A percentile compares a stretch with the other conserved stretches of the same genome.
Evolutionary conservation across 2,329 filamentous ascomycete genomes (phyloP).

Genomic region (Herpotrichia juniperi): DNA sequence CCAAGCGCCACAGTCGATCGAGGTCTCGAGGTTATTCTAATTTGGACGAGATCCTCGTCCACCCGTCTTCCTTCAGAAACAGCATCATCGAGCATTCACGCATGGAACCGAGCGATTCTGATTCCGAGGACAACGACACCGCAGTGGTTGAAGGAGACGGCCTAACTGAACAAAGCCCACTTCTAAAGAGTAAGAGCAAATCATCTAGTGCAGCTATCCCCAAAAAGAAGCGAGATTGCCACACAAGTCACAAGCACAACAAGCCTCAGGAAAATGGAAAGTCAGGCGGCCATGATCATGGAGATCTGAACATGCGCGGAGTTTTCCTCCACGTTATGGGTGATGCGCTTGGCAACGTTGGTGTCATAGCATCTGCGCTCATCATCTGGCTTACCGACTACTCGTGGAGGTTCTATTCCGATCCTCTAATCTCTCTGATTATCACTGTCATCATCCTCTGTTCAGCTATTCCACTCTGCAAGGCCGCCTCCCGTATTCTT

Average conservation of each 20-base stretch:
- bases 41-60: constrained; percentile 77
- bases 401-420: constrained; percentile 83
- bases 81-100: constrained; percentile 88
- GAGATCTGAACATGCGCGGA: constrained; percentile 91
- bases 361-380: constrained; percentile 81
- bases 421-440: constrained; percentile 89
- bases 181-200: constrained; percentile 42
- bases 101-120: constrained; percentile 59
- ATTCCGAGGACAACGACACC: constrained; percentile 62
- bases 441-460: constrained; percentile 81
- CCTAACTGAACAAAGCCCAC: constrained; percentile 45
- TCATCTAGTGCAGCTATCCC: constrained; percentile 10
- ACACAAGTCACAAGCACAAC: constrained; percentile 80
- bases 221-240: constrained; percentile 45
- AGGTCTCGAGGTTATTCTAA: constrained; percentile 59
- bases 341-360: constrained; percentile 84
- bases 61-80: constrained; percentile 88
- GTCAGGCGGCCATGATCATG: constrained; percentile 71
- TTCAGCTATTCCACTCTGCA: constrained; percentile 78
- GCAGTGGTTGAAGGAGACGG: constrained; percentile 47
- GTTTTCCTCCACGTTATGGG: constrained; percentile 75
- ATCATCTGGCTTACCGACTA: constrained; percentile 91
- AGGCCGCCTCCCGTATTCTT: constrained; percentile 83
- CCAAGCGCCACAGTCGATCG: constrained; percentile 66
- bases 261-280: constrained; percentile 70